These are phyloP conservation scores for Colletotrichum siamense DNA, from an alignment of 2,329 filamentous ascomycete species.

Conservation along the genomic window DNA sequence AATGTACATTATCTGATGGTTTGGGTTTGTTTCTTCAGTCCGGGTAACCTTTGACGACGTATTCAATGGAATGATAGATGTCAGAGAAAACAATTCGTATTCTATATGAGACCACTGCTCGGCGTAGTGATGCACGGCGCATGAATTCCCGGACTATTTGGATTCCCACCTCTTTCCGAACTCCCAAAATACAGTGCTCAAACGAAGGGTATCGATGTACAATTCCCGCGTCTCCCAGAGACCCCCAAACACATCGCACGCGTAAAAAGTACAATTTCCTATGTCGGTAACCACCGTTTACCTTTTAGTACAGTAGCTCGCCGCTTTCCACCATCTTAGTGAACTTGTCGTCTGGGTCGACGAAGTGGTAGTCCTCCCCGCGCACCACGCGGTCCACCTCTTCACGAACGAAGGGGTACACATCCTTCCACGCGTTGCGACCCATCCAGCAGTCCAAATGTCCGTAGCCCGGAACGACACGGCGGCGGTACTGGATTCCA, in stretches of 20 bases:
- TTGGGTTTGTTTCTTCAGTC: neutral
- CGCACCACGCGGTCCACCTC: slow-evolving; percentile 59
- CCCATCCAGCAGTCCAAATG: slow-evolving; percentile 70
- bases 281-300: neutral
- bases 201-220: neutral
- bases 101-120: neutral
- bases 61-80: neutral
- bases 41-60: neutral
- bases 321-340: slow-evolving; percentile 44
- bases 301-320: slow-evolving; percentile 39
- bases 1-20: neutral
- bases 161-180: neutral
- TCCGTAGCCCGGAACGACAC: slow-evolving; percentile 62
- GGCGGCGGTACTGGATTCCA: slow-evolving; percentile 52
- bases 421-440: slow-evolving; percentile 61
- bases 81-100: neutral
- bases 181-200: neutral
- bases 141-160: neutral
- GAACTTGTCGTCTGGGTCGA: slow-evolving; percentile 49
- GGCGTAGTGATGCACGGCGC: neutral
- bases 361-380: slow-evolving; percentile 45
- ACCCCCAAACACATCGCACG: neutral
- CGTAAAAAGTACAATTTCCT: neutral
- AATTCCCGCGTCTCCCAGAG: neutral
- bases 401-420: slow-evolving; percentile 61